Conservation (phyloP, 2,329 filamentous ascomycete species). For the Pyricularia pennisetigena region DNA sequence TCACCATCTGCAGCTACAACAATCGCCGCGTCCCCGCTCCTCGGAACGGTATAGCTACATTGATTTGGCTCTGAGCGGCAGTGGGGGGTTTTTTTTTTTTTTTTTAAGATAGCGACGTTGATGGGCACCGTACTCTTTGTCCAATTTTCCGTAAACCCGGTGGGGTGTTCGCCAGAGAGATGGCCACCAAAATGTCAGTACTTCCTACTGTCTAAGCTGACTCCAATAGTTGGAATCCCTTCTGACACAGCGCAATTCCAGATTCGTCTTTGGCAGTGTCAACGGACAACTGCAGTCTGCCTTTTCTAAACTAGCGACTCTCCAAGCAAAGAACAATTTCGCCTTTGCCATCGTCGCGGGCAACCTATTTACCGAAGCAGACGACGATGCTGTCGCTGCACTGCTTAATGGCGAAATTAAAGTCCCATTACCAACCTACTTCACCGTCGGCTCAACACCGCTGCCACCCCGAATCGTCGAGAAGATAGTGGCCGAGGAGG, state of each 20-base stretch:
- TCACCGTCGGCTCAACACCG: conserved; percentile 66
- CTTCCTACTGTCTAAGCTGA: neutral
- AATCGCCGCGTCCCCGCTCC: neutral
- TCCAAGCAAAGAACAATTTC: conserved; percentile 85
- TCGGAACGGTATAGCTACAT: neutral
- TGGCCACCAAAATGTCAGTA: conserved; percentile 8
- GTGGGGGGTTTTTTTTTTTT: neutral
- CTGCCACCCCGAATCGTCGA: conserved; percentile 62
- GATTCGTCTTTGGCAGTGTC: conserved; percentile 73
- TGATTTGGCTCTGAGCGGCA: neutral
- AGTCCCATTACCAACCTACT: conserved; percentile 81
- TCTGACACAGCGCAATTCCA: conserved; percentile 19
- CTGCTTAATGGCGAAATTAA: conserved; percentile 64
- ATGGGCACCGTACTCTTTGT: neutral
- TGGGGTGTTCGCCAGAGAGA: conserved; percentile 1
- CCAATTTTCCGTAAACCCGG: neutral
- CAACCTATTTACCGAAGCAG: conserved; percentile 64
- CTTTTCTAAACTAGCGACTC: conserved; percentile 67
- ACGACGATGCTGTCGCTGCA: conserved; percentile 46
- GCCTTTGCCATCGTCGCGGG: conserved; percentile 76
- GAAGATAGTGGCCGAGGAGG: conserved; percentile 62
- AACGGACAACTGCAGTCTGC: conserved; percentile 68
- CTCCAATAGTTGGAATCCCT: neutral
- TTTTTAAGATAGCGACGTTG: neutral
- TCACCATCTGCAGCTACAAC: neutral